Conservation (phyloP, 2,329 filamentous ascomycete genomes). For the Trichoderma atroviride region DNA sequence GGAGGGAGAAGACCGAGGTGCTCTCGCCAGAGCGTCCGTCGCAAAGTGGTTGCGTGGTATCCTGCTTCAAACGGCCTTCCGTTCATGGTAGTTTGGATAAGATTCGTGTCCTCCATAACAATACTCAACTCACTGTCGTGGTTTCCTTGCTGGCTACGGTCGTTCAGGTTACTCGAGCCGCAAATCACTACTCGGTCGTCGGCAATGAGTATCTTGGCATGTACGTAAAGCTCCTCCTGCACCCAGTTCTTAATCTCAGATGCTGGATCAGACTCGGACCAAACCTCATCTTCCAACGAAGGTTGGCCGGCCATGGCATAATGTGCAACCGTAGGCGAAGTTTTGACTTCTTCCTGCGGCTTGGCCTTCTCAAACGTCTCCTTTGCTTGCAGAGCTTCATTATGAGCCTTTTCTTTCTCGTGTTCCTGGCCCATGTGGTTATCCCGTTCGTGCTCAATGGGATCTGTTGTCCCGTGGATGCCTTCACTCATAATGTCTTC, state of each 20-base stretch:
- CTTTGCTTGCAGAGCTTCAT: slow-evolving; percentile 51
- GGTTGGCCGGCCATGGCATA: slow-evolving; percentile 73
- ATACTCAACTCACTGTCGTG: slow-evolving; percentile 92
- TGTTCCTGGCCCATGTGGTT: slow-evolving; percentile 50
- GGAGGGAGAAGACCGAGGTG: slow-evolving; percentile 80
- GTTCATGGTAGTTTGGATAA: slow-evolving; percentile 73
- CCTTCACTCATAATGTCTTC: slow-evolving; percentile 82
- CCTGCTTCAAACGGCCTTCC: slow-evolving; percentile 76
- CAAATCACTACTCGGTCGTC: slow-evolving; percentile 86
- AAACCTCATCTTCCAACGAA: slow-evolving; percentile 68
- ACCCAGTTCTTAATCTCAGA: slow-evolving; percentile 86
- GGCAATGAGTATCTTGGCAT: slow-evolving; percentile 86
- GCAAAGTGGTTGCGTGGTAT: slow-evolving; percentile 79
- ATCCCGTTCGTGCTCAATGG: slow-evolving; percentile 45
- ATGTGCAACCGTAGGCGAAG: slow-evolving; percentile 62
- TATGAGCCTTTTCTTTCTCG: slow-evolving; percentile 43
- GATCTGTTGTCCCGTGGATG: slow-evolving; percentile 61
- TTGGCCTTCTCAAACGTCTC: slow-evolving; percentile 55
- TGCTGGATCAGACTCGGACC: slow-evolving; percentile 71
- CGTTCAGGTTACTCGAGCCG: slow-evolving; percentile 88
- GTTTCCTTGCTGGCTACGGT: slow-evolving; percentile 81
- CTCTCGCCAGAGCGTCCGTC: slow-evolving; percentile 85
- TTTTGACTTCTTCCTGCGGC: slow-evolving; percentile 43
- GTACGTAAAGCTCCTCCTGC: slow-evolving; percentile 94
- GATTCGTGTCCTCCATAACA: slow-evolving; percentile 81